phyloP scores from a whole-genome alignment of 345 rosid species.

The Psidium guajava region DNA sequence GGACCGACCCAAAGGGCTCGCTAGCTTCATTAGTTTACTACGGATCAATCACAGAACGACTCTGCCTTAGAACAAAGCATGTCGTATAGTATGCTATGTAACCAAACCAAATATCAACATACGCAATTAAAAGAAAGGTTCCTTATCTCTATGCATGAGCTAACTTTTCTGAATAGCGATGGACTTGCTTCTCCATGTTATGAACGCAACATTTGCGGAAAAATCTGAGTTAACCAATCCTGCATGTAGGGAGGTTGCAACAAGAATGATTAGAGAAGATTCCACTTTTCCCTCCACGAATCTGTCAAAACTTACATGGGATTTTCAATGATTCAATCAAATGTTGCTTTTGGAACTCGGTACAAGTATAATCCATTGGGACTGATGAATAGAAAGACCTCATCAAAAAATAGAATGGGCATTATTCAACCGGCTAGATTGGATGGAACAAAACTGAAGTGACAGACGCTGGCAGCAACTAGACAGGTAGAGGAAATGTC shows the following conservation, averaged over 20 bases:
- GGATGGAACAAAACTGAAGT: conserved; percentile 22
- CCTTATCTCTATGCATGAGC: background rate
- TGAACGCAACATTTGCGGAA: background rate
- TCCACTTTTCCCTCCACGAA: background rate
- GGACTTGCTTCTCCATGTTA: no score
- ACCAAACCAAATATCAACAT: background rate
- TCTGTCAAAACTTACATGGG: background rate
- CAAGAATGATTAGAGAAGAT: background rate
- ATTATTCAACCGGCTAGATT: conserved; percentile 10
- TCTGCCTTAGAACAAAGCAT: background rate
- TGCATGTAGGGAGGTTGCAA: background rate
- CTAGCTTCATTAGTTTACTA: background rate
- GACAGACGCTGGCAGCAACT: conserved; percentile 12
- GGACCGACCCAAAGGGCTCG: background rate
- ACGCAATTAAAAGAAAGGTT: background rate
- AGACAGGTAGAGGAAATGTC: background rate
- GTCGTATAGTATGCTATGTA: background rate
- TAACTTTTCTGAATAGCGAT: no score
- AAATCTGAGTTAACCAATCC: background rate
- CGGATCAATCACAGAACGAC: background rate
- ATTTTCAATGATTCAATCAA: background rate
- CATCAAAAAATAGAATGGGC: conserved; percentile 2
- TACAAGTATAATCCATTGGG: background rate
- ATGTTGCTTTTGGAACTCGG: background rate
- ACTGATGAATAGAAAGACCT: background rate